Conservation (phyloP, 805 yeast species). For the Priceomyces fermenticarens region DNA sequence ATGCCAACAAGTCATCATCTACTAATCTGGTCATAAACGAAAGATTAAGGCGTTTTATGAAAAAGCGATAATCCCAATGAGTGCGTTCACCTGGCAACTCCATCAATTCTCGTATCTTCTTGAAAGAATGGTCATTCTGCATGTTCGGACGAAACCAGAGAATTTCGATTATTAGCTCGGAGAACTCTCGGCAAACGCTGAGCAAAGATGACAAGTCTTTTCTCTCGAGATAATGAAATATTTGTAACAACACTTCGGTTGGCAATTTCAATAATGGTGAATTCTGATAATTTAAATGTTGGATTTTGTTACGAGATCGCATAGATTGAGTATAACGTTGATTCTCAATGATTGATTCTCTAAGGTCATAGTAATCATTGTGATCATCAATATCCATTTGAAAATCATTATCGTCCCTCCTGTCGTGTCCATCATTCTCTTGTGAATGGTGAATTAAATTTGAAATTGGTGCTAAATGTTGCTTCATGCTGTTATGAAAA, state of each 20-base stretch:
- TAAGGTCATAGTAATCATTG: conserved; percentile 32
- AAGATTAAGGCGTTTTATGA: conserved; percentile 76
- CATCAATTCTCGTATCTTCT: conserved; percentile 56
- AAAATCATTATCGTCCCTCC: conserved; percentile 15
- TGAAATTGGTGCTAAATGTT: conserved; percentile 3
- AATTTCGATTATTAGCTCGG: conserved; percentile 69
- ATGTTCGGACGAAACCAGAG: conserved; percentile 87
- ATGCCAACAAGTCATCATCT: conserved; percentile 57
- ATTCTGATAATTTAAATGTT: conserved; percentile 19
- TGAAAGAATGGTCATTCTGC: conserved; percentile 47
- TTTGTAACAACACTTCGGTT: conserved; percentile 60
- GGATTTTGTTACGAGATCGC: conserved; percentile 19
- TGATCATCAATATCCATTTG: conserved; percentile 32
- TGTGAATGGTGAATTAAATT: conserved; percentile 4
- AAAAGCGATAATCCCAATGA: conserved; percentile 63
- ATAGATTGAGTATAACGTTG: conserved; percentile 20
- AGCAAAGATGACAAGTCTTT: conserved; percentile 61
- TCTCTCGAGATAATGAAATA: conserved; percentile 61
- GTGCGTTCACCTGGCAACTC: conserved; percentile 44
- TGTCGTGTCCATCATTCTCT: conserved; percentile 2
- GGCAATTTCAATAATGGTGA: conserved; percentile 48
- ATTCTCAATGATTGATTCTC: conserved; percentile 28
- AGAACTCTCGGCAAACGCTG: conserved; percentile 79
- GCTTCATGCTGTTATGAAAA: not conserved
- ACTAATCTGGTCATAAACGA: conserved; percentile 69